Evolutionary conservation across 345 rosid species (phyloP), one percentile per base, ranked within the genome.

Genomic region (Lepidium didymum): DNA sequence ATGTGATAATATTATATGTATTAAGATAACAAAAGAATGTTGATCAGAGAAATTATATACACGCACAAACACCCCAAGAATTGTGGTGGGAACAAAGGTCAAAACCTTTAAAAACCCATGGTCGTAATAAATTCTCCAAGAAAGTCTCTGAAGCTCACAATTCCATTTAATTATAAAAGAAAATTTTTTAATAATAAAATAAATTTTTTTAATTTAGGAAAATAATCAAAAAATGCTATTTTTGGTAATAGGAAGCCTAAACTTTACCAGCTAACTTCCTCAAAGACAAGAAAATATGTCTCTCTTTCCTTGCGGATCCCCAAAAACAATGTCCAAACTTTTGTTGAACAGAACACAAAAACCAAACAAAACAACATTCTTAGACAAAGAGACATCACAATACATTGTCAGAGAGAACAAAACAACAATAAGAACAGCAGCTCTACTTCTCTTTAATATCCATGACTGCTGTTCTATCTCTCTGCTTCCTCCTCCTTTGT

Each of bases 401-500:
- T 27, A 47, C 33, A 27, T 10, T 4, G 37, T 60, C 4, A 55
- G 29, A 25, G n/a, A 71, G 11, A 54, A 19, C 62, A 46, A 63
- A 72, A 72, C 35, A 70, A 51, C 29, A 69, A 67, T 12, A 69
- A 62, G 55, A 62, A 53, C 62, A 62, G 56, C 69, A 53, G 46
- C 56, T 51, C 8, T 21, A 51, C 62, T 70, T 70, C 25, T 15
- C 45, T 7, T 71, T 53, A 54, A 63, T n/a, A n/a, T 27, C 70
- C 76, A 72, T 72, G 76, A 56, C 70, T 72, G 76, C 59, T 72
- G 70, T 64, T 72, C 58, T 72, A 10, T 64, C 19, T 64, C 42
- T 64, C 13, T 38, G 59, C 42, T 56, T 72, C 50, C 4, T 44
- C 23, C 34, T 62, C 38, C 19, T 72, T 10, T 55, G 51, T 72